Conservation (phyloP, 495 filamentous ascomycete genomes). For the Eremomyces bilateralis region DNA sequence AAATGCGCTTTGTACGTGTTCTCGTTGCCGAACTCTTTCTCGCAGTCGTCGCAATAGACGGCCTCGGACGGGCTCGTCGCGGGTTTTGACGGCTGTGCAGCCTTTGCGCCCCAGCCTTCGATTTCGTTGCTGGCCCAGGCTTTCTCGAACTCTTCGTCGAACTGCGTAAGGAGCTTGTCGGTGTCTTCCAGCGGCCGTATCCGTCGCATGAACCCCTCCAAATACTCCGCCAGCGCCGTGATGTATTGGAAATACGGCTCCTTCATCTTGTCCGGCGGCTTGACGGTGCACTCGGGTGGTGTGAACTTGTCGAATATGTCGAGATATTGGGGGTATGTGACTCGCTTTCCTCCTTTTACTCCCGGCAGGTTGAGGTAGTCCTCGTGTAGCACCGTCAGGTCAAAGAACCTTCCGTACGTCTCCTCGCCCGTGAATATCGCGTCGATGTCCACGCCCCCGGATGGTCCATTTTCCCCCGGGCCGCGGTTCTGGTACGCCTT, state of each 20-base stretch:
- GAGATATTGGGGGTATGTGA: conserved; percentile 81
- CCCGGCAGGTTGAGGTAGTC: conserved; percentile 73
- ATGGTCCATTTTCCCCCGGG: conserved; percentile 30
- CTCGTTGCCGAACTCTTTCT: conserved; percentile 85
- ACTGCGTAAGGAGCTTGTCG: conserved; percentile 47
- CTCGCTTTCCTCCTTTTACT: conserved; percentile 34
- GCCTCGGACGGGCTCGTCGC: conserved; percentile 37
- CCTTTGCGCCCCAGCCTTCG: conserved; percentile 55
- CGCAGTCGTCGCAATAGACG: conserved; percentile 72
- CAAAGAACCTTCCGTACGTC: conserved; percentile 71
- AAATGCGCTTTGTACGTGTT: conserved; percentile 86
- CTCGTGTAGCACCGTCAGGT: conserved; percentile 66
- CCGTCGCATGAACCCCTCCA: conserved; percentile 68
- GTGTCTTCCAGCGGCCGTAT: conserved; percentile 66
- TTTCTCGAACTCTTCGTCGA: conserved; percentile 65
- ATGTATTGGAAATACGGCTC: conserved; percentile 85
- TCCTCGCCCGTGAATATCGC: conserved; percentile 93
- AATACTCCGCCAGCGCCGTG: conserved; percentile 51
- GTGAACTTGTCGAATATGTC: conserved; percentile 71
- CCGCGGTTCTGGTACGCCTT: conserved; percentile 60
- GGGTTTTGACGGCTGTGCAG: conserved; percentile 24
- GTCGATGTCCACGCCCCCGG: conserved; percentile 40
- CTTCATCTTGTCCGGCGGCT: conserved; percentile 59
- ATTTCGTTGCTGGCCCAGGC: conserved; percentile 62
- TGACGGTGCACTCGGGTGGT: conserved; percentile 46